phyloP scores from a whole-genome alignment of 495 filamentous ascomycete species.

The Aspergillus ellipticus region DNA sequence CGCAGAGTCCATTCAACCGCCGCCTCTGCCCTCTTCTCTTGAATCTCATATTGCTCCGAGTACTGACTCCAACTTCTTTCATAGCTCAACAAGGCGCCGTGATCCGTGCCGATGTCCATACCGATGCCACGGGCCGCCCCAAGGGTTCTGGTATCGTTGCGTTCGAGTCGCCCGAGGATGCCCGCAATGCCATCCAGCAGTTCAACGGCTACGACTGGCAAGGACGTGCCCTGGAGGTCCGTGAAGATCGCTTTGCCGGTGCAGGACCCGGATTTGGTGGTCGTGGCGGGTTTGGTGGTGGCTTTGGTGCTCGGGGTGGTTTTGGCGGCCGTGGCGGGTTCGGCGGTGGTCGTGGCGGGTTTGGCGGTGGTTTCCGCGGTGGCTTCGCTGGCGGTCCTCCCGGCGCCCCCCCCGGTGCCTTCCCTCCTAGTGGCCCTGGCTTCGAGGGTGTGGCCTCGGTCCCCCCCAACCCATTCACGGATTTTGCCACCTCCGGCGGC shows the following conservation, averaged over 20 bases:
- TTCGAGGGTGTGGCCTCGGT: conserved; percentile 32
- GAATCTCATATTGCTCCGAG: conserved; percentile 10
- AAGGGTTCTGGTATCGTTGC: conserved; percentile 96
- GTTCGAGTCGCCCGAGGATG: conserved; percentile 91
- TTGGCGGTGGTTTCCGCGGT: conserved; percentile 48
- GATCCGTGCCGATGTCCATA: conserved; percentile 93
- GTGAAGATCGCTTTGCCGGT: conserved; percentile 91
- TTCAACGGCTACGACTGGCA: conserved; percentile 99
- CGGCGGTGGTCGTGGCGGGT: conserved; percentile 44
- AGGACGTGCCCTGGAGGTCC: conserved; percentile 86
- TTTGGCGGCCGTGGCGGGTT: conserved; percentile 24
- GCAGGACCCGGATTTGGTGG: conserved; percentile 50
- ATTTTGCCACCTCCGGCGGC: conserved; percentile 82
- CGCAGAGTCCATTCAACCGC: conserved; percentile 3
- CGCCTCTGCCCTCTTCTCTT: conserved; percentile 1
- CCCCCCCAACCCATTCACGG: conserved; percentile 93
- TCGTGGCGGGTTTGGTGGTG: conserved; percentile 53
- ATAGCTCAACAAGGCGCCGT: conserved; percentile 72
- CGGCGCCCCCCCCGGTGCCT: conserved; percentile 43
- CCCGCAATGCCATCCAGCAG: conserved; percentile 89
- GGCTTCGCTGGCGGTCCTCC: conserved; percentile 55
- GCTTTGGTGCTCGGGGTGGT: conserved; percentile 52
- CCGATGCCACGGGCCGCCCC: conserved; percentile 85
- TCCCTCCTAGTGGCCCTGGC: conserved; percentile 30
- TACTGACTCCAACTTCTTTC: conserved; percentile 28